Base-by-base conservation (phyloP, 345 rosid species). In the Populus pruinosa region DNA sequence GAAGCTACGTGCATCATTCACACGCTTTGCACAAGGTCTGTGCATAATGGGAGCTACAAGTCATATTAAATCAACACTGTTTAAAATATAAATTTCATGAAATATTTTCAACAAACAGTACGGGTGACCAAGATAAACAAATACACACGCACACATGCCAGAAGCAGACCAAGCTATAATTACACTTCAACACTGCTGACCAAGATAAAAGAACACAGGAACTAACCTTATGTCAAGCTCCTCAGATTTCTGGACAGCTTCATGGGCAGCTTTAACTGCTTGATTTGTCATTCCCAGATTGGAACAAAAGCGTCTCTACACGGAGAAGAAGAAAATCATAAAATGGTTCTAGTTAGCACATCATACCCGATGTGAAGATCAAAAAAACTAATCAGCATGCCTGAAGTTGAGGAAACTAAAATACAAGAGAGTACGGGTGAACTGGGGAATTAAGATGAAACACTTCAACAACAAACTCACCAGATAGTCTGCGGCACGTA, bases 201-300 rank as follows among this genome's bases (percentile, higher is more conserved):
- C 31, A 70, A 69, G 67, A 59, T 1, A 78, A 66, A 53, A 55
- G 23, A 29, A 77, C 43, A 68, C 18, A 25, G 78, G 76, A 79
- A 75, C 77, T 36, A 35, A 88, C 91, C 91, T 86, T 82, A 88
- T 86, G 78, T 88, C 89, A 63, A 86, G 76, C 74, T 80, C 87
- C 76, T 88, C 89, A 68, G 89, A 85, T 74, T 88, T 88, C 82
- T 81, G 83, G 39, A 86, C 89, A 43, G 86, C 87, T 76, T 86
- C 91, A 75, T 88, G 89, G 50, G 91, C 91, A 36, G 91, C 91
- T 87, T 86, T 88, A 71, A 88, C 84, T 43, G 83, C 91, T 85
- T 86, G 87, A 73, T 88, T 85, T 47, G 82, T 83, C 89, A 88
- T 85, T 77, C 88, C 89, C 80, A 88, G 89, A 62, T 85, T 83